Percentiles rank a stretch among this genome's conserved stretches.
Conservation (phyloP, 208 protist genomes). For the Leishmania braziliensis region DNA sequence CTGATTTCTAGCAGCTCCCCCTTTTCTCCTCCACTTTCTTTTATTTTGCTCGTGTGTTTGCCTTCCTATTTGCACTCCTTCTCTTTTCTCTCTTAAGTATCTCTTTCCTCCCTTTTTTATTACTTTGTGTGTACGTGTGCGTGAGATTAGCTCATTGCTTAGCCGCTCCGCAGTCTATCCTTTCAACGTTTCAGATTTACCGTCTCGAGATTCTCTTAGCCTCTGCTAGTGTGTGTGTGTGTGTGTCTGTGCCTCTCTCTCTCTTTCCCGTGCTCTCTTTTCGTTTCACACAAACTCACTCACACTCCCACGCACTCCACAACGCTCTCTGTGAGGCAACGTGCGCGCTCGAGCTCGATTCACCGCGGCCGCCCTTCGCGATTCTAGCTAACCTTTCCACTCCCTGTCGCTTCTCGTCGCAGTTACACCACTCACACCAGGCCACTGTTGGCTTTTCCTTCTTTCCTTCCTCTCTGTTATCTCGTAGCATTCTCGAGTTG, state of each 20-base stretch:
- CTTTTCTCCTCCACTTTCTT: constrained; percentile 8
- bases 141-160: neutral
- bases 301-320: constrained; percentile 7
- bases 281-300: neutral
- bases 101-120: neutral
- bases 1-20: constrained; percentile 2
- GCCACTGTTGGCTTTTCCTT: neutral
- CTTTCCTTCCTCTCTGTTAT: neutral
- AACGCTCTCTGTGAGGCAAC: neutral
- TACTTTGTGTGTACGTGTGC: constrained; percentile 3
- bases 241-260: neutral
- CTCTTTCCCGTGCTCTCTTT: neutral
- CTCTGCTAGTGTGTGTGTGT: neutral
- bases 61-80: neutral
- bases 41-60: neutral
- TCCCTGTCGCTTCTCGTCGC: neutral
- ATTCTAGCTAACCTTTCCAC: neutral
- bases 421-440: neutral
- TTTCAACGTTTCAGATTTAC: neutral
- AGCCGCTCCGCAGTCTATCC: neutral
- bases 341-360: constrained; percentile 5
- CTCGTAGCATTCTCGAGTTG: neutral
- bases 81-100: neutral
- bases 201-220: neutral
- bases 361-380: neutral